Percentiles rank a stretch among this genome's conserved stretches.
phyloP scores from a whole-genome alignment of 129 eudicot species.

The Artemisia annua region DNA sequence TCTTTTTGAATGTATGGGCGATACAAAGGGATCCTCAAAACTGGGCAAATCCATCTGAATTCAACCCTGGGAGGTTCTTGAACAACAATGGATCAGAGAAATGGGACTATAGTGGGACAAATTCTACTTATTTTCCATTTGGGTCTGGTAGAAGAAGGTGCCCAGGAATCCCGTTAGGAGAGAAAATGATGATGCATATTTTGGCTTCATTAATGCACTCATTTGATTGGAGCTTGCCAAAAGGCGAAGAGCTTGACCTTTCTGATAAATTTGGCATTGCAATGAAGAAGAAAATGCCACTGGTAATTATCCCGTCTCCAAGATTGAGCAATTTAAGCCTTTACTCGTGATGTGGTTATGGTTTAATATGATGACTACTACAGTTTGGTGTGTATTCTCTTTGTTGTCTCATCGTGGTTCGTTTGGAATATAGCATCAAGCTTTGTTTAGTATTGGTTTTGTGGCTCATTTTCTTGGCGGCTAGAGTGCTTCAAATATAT shows the following conservation, averaged over 20 bases:
- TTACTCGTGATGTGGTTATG: not conserved
- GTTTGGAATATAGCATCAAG: too few relatives aligned
- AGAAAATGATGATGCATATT: slow-evolving; percentile 25
- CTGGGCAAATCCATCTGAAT: slow-evolving; percentile 15
- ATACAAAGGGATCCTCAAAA: slow-evolving; percentile 22
- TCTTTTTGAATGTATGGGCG: too few relatives aligned
- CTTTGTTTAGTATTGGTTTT: too few relatives aligned
- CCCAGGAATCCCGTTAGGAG: slow-evolving; percentile 16
- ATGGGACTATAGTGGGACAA: slow-evolving; percentile 21
- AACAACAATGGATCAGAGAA: slow-evolving; percentile 3
- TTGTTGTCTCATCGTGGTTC: not conserved
- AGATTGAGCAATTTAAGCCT: not conserved
- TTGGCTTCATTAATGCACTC: slow-evolving; percentile 23
- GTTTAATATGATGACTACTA: not conserved
- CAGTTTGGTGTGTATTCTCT: not conserved
- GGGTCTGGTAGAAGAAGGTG: slow-evolving; percentile 29
- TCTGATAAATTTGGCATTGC: slow-evolving; percentile 19
- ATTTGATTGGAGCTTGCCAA: slow-evolving; percentile 16
- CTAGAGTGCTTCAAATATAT: too few relatives aligned
- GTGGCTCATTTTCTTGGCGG: too few relatives aligned
- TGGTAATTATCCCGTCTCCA: not conserved
- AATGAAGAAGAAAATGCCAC: slow-evolving; percentile 22
- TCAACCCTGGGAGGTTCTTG: slow-evolving; percentile 18
- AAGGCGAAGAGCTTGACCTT: slow-evolving; percentile 18
- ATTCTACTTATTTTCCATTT: slow-evolving; percentile 14